Evolutionary conservation across 352 stramenopile species (phyloP), one percentile per base, ranked within the genome.

Genomic region (Phytophthora tubulina): DNA sequence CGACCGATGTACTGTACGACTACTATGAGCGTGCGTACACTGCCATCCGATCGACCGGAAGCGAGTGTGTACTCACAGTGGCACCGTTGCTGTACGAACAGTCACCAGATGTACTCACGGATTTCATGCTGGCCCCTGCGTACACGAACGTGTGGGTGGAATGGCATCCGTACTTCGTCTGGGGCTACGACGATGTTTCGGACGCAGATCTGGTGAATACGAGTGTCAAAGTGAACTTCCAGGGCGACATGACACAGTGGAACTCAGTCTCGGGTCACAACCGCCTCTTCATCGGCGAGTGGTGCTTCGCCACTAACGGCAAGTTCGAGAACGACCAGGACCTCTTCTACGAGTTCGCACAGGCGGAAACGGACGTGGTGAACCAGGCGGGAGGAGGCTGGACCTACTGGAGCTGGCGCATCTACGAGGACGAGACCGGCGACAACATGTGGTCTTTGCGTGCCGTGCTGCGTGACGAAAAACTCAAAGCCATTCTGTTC

Each of bases 101-200:
- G 48, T 69, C 48, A 2, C 73, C 84, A 1, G 74, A 82, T 11
- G 59, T 77, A 10, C 79, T 93, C 56, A 81, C 72, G 4, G 80
- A 80, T 27, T 79, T 95, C 32, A 80, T 94, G 75, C 31, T 72
- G 51, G 79, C 76, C 2, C 76, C 81, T 0, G 60, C 51, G 32
- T 85, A 86, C 62, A 84, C 57, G 32, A 96, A 94, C 56, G 84
- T 94, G 9, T 94, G 86, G 88, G 80, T 93, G 31, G 88, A 96
- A 36, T 96, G 86, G 85, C 88, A 96, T 52, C 84, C 73, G 44
- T 96, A 94, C 73, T 94, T 94, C 57, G 75, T 94, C 1, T 96
- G 86, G 88, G 88, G 88, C 61, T 93, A 90, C 72, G 81, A 94
- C 55, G 42, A 83, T 8, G 67, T 78, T 17, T 83, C 71, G 17